Evolutionary conservation across 257 asterid genomes (phyloP).

Genomic region (Przewalskia tangutica): DNA sequence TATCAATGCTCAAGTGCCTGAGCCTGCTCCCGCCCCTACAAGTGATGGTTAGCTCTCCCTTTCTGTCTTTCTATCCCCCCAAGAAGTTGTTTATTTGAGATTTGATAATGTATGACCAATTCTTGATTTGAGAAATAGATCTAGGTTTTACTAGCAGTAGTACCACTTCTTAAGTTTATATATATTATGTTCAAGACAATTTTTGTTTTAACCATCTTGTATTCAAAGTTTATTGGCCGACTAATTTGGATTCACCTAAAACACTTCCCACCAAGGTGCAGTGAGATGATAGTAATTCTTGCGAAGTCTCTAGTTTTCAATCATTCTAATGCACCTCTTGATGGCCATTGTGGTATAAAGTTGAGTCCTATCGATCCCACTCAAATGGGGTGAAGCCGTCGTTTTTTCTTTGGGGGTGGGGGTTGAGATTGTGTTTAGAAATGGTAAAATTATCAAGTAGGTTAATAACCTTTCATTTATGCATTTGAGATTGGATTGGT

Average conservation of each 20-base stretch:
- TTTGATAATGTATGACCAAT: neutral
- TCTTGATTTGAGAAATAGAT: neutral
- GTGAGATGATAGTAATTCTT: too few relatives aligned
- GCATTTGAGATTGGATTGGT: too few relatives aligned
- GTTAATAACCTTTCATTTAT: too few relatives aligned
- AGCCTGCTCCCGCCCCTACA: slow-evolving; percentile 58
- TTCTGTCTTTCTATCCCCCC: too few relatives aligned
- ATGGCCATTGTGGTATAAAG: neutral
- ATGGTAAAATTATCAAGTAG: too few relatives aligned
- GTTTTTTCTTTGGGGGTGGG: too few relatives aligned
- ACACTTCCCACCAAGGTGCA: neutral
- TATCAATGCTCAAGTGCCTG: slow-evolving; percentile 34
- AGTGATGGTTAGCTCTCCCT: slow-evolving; percentile 36
- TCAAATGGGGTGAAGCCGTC: too few relatives aligned
- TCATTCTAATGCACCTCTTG: neutral
- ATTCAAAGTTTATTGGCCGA: neutral
- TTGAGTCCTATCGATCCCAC: too few relatives aligned
- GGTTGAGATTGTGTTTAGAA: too few relatives aligned
- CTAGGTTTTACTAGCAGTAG: neutral
- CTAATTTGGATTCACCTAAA: neutral
- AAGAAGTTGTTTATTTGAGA: neutral
- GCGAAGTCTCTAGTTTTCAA: neutral
- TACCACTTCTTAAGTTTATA: neutral
- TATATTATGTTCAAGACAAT: neutral
- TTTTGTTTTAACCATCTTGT: neutral